Base-by-base conservation (phyloP, 1,284 basidiomycete species). In the Phlebopus sp. region DNA sequence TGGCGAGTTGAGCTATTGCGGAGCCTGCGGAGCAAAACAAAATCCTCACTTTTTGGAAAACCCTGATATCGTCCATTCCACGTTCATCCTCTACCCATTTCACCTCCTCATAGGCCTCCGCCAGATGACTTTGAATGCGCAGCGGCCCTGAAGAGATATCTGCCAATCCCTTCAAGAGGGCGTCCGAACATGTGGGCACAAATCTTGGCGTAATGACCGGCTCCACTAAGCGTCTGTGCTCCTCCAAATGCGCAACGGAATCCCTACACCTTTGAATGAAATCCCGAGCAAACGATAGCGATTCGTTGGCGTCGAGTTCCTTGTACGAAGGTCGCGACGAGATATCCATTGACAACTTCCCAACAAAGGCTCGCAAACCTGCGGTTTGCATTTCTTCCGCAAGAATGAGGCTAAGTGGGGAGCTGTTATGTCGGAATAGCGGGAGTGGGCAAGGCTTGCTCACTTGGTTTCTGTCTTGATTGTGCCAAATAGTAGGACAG, bases 311-410 rank as follows among this genome's bases (percentile, higher is more conserved):
- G 1, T 83, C 81, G 0, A 72, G 36, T 60, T 93, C 91, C 37
- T 78, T 71, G 63, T 93, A 93, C 0, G 82, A 77, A 1, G 80
- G 74, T 1, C 82, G 74, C n/a, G 81, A 77, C 6, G 84, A 87
- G 29, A 81, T 80, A 62, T 92, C 89, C 90, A 92, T 92, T 0
- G 87, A 90, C 11, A 93, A 71, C 61, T 93, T 93, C 18, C 91
- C 90, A 13, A 93, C 77, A 55, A 87, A 89, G 0, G 80, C 87
- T 32, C 91, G 73, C 15, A 93, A 59, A 1, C 91, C 90, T n/a
- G 78, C 77, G 0, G 69, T 58, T 52, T 82, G 81, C 78, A 92
- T 90, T 6, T 73, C 76, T 29, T 79, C 69, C 2, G 89, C 89
- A 0, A 93, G 79, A 18, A 92, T 81, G 9, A 92, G 56, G 60